Evolutionary conservation across 192 early-diverging fungal genomes (phyloP).

Genomic region (Entrophospora sp.): DNA sequence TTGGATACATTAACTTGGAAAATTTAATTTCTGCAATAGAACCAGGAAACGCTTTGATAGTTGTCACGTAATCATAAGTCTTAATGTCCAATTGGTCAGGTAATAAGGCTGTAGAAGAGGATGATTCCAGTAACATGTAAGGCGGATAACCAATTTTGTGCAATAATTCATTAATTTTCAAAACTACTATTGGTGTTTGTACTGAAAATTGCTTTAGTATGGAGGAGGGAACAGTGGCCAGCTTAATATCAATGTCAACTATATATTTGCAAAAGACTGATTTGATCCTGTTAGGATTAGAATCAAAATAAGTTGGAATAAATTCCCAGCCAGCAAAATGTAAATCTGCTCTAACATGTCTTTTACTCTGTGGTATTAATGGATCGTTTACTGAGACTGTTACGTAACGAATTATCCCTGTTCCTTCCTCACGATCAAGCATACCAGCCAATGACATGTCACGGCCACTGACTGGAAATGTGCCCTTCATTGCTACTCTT

Average conservation of each 20-base stretch:
- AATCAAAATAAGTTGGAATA: constrained; percentile 35
- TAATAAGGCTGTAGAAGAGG: constrained; percentile 35
- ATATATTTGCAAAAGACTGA: constrained; percentile 37
- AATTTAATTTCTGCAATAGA: constrained; percentile 43
- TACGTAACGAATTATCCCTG: constrained; percentile 33
- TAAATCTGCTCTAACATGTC: constrained; percentile 34
- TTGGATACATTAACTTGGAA: constrained; percentile 30
- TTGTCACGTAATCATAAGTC: constrained; percentile 36
- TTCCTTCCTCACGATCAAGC: constrained; percentile 43
- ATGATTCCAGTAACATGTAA: constrained; percentile 38
- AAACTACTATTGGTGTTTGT: constrained; percentile 41
- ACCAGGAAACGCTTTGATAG: constrained; percentile 23
- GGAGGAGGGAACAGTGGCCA: constrained; percentile 29
- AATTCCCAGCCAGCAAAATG: constrained; percentile 46
- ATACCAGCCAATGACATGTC: constrained; percentile 39
- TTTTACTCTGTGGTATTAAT: constrained; percentile 36
- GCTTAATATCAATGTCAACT: constrained; percentile 40
- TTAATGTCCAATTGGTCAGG: constrained; percentile 38
- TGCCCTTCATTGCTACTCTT: constrained; percentile 26
- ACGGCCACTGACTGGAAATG: constrained; percentile 35
- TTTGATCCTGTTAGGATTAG: constrained; percentile 23
- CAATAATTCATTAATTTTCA: constrained; percentile 34
- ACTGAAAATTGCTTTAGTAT: constrained; percentile 36
- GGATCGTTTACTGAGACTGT: constrained; percentile 39
- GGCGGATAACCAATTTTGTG: constrained; percentile 42